These are phyloP conservation scores for Citrus sp. DNA, from an alignment of 345 rosid genomes.

Conservation along the genomic window DNA sequence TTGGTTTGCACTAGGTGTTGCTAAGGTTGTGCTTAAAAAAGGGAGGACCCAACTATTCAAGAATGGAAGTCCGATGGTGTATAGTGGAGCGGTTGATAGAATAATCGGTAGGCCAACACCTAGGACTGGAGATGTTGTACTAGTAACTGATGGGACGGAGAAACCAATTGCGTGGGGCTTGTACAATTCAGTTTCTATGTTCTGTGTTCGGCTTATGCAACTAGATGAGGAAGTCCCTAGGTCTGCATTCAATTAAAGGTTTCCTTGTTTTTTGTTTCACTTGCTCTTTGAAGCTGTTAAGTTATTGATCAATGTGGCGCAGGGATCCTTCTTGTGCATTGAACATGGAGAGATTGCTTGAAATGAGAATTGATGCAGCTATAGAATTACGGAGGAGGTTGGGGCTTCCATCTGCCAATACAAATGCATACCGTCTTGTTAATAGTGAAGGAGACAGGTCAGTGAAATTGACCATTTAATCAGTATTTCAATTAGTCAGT, in stretches of 20 bases:
- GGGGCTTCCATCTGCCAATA: constrained; percentile 66
- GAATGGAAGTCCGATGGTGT: constrained; percentile 91
- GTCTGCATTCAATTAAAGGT: constrained; percentile 19
- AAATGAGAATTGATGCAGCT: constrained; percentile 70
- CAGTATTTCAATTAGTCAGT: neutral
- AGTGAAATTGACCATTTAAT: neutral
- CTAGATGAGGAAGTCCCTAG: constrained; percentile 78
- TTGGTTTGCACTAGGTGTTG: constrained; percentile 39
- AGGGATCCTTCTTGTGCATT: constrained; percentile 80
- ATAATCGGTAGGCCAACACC: constrained; percentile 84
- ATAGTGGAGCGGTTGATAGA: constrained; percentile 87
- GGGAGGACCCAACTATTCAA: constrained; percentile 85
- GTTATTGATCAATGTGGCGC: constrained; percentile 12
- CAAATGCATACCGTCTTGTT: constrained; percentile 81
- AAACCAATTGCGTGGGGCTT: constrained; percentile 85
- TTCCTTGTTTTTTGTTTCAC: neutral
- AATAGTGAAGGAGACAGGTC: constrained; percentile 94
- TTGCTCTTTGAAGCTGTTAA: neutral
- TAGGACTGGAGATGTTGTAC: constrained; percentile 76
- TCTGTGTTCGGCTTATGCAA: constrained; percentile 90
- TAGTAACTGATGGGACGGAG: constrained; percentile 81
- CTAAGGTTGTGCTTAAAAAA: constrained; percentile 90
- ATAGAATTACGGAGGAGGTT: constrained; percentile 50
- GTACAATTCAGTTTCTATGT: constrained; percentile 86
- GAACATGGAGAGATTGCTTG: constrained; percentile 72